These are phyloP conservation scores for Anacardium occidentale DNA, from an alignment of 345 rosid species.

Conservation along the genomic window DNA sequence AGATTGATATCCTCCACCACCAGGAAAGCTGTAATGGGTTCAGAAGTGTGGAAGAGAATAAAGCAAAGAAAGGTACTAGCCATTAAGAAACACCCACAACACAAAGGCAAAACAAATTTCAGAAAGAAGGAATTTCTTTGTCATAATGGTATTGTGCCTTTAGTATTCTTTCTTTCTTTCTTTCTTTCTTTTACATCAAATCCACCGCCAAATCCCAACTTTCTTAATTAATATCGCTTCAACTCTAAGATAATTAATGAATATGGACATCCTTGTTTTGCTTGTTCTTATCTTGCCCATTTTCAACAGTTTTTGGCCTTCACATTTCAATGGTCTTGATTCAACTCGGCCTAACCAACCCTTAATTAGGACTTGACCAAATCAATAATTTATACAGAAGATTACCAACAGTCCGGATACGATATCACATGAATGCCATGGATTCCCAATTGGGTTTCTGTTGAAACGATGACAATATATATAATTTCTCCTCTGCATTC, in stretches of 20 bases:
- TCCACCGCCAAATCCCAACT: conserved; percentile 10
- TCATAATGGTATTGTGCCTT: conserved; percentile 30
- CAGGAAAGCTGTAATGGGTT: conserved; percentile 42
- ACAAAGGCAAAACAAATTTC: conserved; percentile 16
- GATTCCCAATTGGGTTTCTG: conserved; percentile 21
- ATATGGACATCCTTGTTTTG: conserved; percentile 21
- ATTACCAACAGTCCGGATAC: background rate
- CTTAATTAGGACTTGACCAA: conserved; percentile 19
- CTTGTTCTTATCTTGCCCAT: conserved; percentile 20
- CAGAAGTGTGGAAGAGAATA: conserved; percentile 33
- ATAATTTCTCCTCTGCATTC: background rate
- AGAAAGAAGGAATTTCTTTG: conserved; percentile 34
- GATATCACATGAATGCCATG: conserved; percentile 24
- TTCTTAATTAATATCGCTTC: conserved; percentile 26
- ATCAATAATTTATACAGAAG: background rate
- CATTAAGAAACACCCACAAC: conserved; percentile 36
- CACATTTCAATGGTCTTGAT: conserved; percentile 8
- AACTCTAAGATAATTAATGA: conserved; percentile 36
- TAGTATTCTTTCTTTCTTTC: conserved; percentile 20
- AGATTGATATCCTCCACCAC: conserved; percentile 45
- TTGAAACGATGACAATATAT: background rate
- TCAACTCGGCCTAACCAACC: conserved; percentile 23
- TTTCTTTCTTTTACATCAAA: background rate
- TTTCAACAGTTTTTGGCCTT: background rate
- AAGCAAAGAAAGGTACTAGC: conserved; percentile 32